Evolutionary conservation across 306 rosid species (phyloP).

Genomic region (Pachyrhizus erosus): DNA sequence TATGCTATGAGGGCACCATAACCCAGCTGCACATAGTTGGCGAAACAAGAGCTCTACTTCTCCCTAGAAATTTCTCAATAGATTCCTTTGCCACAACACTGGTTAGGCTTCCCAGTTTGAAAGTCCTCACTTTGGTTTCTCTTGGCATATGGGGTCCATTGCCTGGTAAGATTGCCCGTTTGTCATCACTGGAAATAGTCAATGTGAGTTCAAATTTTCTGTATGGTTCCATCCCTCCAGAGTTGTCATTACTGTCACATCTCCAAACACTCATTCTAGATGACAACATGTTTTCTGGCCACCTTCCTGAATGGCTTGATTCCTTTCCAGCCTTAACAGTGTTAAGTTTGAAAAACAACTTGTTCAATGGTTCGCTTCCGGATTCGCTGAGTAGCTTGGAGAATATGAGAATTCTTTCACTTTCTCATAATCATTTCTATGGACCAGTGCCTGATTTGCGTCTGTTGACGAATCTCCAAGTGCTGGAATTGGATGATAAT

Average conservation of each 20-base stretch:
- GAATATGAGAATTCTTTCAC: slow-evolving; percentile 73
- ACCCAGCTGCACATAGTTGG: slow-evolving; percentile 87
- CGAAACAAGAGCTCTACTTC: slow-evolving; percentile 51
- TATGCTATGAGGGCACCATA: slow-evolving; percentile 78
- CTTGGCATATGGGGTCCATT: slow-evolving; percentile 87
- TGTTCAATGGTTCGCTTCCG: slow-evolving; percentile 77
- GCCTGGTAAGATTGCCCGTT: slow-evolving; percentile 64
- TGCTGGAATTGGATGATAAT: slow-evolving; percentile 80
- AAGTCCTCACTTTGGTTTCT: slow-evolving; percentile 88
- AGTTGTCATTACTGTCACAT: slow-evolving; percentile 59
- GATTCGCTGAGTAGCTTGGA: slow-evolving; percentile 56
- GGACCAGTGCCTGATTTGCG: slow-evolving; percentile 84
- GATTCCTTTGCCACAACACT: slow-evolving; percentile 65
- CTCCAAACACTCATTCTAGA: slow-evolving; percentile 87
- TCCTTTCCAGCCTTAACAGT: slow-evolving; percentile 70
- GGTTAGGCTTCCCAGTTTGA: slow-evolving; percentile 69
- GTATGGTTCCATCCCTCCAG: slow-evolving; percentile 71
- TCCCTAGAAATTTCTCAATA: slow-evolving; percentile 74
- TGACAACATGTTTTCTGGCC: slow-evolving; percentile 73
- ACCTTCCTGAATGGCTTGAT: slow-evolving; percentile 65
- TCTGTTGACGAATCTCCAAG: slow-evolving; percentile 79
- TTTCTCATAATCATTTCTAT: slow-evolving; percentile 70
- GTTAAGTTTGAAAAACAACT: slow-evolving; percentile 71
- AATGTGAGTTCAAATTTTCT: slow-evolving; percentile 86
- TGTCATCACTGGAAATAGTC: slow-evolving; percentile 79